Evolutionary conservation across 257 asterid genomes (phyloP).

Genomic region (Buddleja alternifolia): DNA sequence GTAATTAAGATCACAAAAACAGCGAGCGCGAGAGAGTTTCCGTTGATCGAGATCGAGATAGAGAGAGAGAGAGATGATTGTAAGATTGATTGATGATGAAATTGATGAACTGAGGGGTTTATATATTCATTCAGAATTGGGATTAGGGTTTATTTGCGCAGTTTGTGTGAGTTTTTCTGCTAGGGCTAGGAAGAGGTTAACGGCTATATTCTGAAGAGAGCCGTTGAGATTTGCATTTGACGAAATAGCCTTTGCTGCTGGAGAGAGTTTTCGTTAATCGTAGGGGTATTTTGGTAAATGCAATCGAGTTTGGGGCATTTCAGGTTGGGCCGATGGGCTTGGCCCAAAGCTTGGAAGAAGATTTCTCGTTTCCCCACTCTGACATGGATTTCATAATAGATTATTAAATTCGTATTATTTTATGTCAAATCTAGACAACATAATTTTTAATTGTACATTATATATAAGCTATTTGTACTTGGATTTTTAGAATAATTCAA

Average conservation of each 20-base stretch:
- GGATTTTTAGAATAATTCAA: too few relatives aligned
- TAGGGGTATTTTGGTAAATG: conserved; percentile 21
- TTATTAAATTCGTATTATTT: too few relatives aligned
- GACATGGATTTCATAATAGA: too few relatives aligned
- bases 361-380: too few relatives aligned
- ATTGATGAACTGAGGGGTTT: conserved; percentile 19
- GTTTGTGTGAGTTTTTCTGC: not conserved
- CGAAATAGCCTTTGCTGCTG: conserved; percentile 26
- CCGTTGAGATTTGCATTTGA: conserved; percentile 43
- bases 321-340: conserved; percentile 15
- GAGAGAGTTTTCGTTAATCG: not conserved
- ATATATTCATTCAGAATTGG: conserved; percentile 7
- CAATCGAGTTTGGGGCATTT: not conserved
- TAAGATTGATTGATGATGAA: not conserved
- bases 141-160: conserved; percentile 41
- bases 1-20: conserved; percentile 5
- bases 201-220: conserved; percentile 54
- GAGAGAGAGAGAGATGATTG: conserved; percentile 32
- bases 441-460: too few relatives aligned
- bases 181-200: conserved; percentile 18
- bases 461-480: not conserved
- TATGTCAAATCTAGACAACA: too few relatives aligned
- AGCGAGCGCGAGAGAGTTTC: not conserved
- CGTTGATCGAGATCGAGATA: not conserved
- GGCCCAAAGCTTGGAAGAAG: not conserved